Evolutionary conservation across 2,329 filamentous ascomycete species (phyloP).

Genomic region (Fonsecaea pedrosoi): DNA sequence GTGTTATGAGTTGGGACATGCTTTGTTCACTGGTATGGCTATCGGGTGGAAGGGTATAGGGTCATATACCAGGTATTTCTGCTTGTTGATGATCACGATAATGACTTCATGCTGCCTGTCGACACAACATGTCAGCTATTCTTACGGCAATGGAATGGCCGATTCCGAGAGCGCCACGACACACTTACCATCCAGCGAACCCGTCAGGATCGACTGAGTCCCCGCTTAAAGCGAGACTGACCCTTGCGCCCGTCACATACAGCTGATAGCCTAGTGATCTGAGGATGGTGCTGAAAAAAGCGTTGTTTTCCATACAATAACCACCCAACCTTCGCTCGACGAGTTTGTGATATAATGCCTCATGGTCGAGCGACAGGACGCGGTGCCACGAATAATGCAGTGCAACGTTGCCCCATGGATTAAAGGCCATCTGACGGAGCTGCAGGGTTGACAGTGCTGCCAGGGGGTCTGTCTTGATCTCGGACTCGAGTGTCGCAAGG

Average conservation of each 20-base stretch:
- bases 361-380: conserved; percentile 57
- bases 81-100: conserved; percentile 62
- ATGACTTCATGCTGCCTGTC: conserved; percentile 64
- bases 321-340: conserved; percentile 60
- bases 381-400: conserved; percentile 62
- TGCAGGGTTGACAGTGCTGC: conserved; percentile 47
- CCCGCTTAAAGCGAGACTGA: conserved; percentile 47
- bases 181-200: conserved; percentile 57
- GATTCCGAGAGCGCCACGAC: neutral
- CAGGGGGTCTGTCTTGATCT: conserved; percentile 44
- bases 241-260: conserved; percentile 63
- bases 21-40: neutral
- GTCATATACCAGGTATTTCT: conserved; percentile 49
- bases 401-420: conserved; percentile 65
- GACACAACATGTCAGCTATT: neutral
- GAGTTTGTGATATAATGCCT: conserved; percentile 61
- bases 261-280: conserved; percentile 60
- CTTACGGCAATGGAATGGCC: neutral
- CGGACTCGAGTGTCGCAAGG: conserved; percentile 42
- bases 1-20: neutral
- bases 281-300: conserved; percentile 60
- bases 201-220: conserved; percentile 44
- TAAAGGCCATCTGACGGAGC: conserved; percentile 53
- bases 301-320: conserved; percentile 68
- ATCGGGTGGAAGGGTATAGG: neutral